A percentile compares a stretch with the other conserved stretches of the same genome.
Conservation (phyloP, 352 stramenopile species). For the Aphanomyces stellatus region DNA sequence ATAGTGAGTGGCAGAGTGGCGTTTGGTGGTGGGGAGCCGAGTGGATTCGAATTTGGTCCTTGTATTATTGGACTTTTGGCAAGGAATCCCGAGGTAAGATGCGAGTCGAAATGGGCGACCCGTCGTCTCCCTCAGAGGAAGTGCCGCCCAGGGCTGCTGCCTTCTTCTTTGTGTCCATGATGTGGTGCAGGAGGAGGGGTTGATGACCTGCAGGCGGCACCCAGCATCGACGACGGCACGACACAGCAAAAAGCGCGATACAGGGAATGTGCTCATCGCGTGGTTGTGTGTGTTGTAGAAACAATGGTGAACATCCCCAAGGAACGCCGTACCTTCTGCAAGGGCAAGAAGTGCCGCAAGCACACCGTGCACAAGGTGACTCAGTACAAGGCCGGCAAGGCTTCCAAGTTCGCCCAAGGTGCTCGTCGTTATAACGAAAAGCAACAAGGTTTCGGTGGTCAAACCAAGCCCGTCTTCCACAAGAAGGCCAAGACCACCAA, state of each 20-base stretch:
- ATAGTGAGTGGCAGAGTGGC: conserved; percentile 5
- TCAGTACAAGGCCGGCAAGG: conserved; percentile 99
- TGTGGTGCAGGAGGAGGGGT: too few species aligned
- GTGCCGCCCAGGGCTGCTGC: too few species aligned
- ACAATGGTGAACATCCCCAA: conserved; percentile 99
- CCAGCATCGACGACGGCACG: too few species aligned
- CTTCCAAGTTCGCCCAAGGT: conserved; percentile 98
- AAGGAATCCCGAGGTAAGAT: conserved; percentile 16
- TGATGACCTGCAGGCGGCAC: background rate
- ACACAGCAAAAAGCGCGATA: background rate
- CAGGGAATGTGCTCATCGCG: conserved; percentile 1
- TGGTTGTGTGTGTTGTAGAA: conserved; percentile 33
- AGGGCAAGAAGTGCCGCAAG: conserved; percentile 98
- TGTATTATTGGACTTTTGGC: conserved; percentile 23
- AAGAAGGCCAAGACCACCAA: conserved; percentile 99
- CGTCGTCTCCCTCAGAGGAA: background rate
- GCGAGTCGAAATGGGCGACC: background rate
- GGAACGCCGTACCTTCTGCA: conserved; percentile 98
- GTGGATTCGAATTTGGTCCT: background rate
- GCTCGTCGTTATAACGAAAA: conserved; percentile 98
- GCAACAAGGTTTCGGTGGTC: conserved; percentile 99
- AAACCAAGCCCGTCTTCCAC: conserved; percentile 99
- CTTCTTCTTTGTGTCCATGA: too few species aligned
- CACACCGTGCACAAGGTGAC: conserved; percentile 99
- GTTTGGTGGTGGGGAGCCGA: conserved; percentile 18